These are phyloP conservation scores for Pugionium cornutum DNA, from an alignment of 345 rosid species.

Conservation along the genomic window DNA sequence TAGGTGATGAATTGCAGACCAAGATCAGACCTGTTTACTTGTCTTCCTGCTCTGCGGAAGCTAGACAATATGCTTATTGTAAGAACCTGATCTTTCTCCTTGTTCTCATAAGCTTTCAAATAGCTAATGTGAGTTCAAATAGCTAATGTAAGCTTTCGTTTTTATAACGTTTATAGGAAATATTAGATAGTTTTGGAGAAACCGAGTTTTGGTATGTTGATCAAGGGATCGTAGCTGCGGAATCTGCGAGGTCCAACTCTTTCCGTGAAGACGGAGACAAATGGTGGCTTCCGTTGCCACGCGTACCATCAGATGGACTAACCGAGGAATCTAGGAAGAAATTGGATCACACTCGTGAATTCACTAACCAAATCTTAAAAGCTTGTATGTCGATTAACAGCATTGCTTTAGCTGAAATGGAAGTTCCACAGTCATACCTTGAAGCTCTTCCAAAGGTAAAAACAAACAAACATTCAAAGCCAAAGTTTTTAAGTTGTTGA, in stretches of 20 bases:
- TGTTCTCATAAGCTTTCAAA: not conserved
- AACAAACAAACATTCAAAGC: not conserved
- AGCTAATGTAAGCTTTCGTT: too few species aligned
- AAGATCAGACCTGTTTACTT: constrained; percentile 80
- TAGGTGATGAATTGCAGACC: constrained; percentile 98
- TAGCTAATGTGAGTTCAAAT: not conserved
- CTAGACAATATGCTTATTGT: constrained; percentile 94
- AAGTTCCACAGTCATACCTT: constrained; percentile 77
- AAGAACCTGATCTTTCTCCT: constrained; percentile 42
- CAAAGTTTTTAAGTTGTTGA: not conserved
- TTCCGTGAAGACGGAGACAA: constrained; percentile 86
- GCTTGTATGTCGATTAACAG: constrained; percentile 95
- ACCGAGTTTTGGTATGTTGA: constrained; percentile 96
- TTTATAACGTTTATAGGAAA: constrained; percentile 52
- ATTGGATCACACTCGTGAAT: constrained; percentile 71
- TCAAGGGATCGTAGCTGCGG: constrained; percentile 78
- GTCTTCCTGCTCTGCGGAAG: constrained; percentile 87
- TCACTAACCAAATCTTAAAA: constrained; percentile 85
- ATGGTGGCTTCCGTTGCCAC: constrained; percentile 99
- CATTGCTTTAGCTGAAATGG: constrained; percentile 79
- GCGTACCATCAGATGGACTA: constrained; percentile 84
- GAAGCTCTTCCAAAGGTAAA: constrained; percentile 89
- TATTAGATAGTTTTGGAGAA: constrained; percentile 68
- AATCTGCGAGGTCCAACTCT: constrained; percentile 74
- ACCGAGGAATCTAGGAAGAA: constrained; percentile 71